These are phyloP conservation scores for Salvia rosmarinus DNA, from an alignment of 257 asterid species.

Conservation along the genomic window DNA sequence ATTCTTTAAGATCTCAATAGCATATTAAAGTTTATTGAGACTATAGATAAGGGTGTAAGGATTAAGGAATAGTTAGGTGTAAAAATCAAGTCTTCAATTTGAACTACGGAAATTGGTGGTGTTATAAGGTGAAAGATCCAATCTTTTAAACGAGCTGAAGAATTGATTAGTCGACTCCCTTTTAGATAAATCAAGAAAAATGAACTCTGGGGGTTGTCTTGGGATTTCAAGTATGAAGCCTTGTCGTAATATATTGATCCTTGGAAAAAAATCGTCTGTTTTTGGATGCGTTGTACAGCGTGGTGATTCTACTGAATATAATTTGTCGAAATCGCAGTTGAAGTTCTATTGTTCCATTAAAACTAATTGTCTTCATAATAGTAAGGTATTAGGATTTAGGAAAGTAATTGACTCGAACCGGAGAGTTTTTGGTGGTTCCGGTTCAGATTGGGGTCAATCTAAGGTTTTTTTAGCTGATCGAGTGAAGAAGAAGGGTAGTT, in stretches of 20 bases:
- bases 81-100: conserved; percentile 24
- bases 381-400: conserved; percentile 42
- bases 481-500: conserved; percentile 35
- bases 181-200: conserved; percentile 32
- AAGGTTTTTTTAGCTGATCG: conserved; percentile 44
- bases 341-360: conserved; percentile 34
- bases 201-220: conserved; percentile 58
- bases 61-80: conserved; percentile 10
- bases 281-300: conserved; percentile 47
- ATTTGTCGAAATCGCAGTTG: conserved; percentile 52
- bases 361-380: conserved; percentile 25
- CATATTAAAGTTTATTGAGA: conserved; percentile 46
- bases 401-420: conserved; percentile 44
- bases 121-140: conserved; percentile 15
- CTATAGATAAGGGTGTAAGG: too few species aligned
- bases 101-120: too few species aligned
- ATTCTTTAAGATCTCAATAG: conserved; percentile 45
- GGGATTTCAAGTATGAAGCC: conserved; percentile 66
- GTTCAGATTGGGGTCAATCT: conserved; percentile 58
- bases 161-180: conserved; percentile 20
- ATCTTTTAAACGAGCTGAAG: background rate
- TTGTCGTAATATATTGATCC: conserved; percentile 48
- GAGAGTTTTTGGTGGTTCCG: conserved; percentile 54
- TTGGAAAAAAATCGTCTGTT: conserved; percentile 52
- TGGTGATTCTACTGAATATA: conserved; percentile 34